Evolutionary conservation across 164 flowering plant genomes (phyloP).

Genomic region (Magnolia sinica): DNA sequence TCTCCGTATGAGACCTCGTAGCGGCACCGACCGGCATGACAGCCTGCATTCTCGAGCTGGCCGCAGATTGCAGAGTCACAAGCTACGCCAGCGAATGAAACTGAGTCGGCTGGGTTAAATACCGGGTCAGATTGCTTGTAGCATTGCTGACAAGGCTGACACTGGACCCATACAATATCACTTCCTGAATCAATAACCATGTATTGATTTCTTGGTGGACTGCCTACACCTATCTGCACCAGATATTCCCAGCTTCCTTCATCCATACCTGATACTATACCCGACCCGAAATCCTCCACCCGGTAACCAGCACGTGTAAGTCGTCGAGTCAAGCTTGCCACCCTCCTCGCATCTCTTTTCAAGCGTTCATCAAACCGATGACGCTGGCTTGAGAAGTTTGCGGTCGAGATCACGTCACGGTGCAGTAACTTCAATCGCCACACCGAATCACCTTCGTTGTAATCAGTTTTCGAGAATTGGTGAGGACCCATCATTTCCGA

Average conservation of each 20-base stretch:
- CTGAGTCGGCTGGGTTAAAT: constrained; percentile 70
- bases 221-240: constrained; percentile 85
- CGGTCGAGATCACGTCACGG: constrained; percentile 17
- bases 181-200: constrained; percentile 89
- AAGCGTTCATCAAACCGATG: constrained; percentile 44
- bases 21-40: constrained; percentile 58
- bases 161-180: constrained; percentile 90
- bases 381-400: constrained; percentile 10
- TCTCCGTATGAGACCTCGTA: constrained; percentile 73
- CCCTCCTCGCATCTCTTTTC: constrained; percentile 49
- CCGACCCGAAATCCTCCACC: constrained; percentile 66
- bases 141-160: constrained; percentile 76
- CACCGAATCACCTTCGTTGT: background rate
- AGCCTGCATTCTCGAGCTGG: constrained; percentile 45
- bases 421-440: constrained; percentile 26
- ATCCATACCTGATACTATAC: constrained; percentile 87
- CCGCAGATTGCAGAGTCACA: constrained; percentile 59
- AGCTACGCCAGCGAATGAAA: constrained; percentile 59
- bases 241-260: constrained; percentile 92
- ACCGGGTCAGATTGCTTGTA: constrained; percentile 86
- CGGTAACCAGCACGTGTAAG: constrained; percentile 25
- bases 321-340: constrained; percentile 33
- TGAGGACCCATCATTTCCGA: background rate
- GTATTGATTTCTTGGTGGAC: constrained; percentile 72
- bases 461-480: constrained; percentile 9